Evolutionary conservation across 208 protist genomes (phyloP).

Genomic region (Crithidia fasciculata): DNA sequence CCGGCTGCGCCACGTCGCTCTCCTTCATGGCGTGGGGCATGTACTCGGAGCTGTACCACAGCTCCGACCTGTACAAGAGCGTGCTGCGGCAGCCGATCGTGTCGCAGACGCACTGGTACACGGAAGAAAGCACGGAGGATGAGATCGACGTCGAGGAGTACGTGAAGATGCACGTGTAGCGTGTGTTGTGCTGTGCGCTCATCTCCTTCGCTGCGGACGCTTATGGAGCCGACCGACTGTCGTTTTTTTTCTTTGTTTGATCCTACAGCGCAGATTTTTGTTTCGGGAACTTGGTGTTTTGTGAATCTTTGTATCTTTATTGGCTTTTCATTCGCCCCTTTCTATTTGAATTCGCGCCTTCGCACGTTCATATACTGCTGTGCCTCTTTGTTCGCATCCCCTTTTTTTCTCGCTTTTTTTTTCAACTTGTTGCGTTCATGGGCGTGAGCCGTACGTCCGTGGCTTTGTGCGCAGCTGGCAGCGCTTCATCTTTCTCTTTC

Average conservation of each 20-base stretch:
- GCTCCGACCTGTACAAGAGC: conserved; percentile 51
- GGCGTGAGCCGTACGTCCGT: too few relatives aligned
- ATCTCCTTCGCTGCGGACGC: neutral
- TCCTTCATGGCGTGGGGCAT: conserved; percentile 66
- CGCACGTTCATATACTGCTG: too few relatives aligned
- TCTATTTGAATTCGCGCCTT: neutral
- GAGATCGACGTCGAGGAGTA: conserved; percentile 4
- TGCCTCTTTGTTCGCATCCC: neutral
- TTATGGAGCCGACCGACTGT: too few relatives aligned
- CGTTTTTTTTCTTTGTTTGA: neutral
- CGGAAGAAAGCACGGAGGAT: neutral
- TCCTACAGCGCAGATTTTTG: neutral
- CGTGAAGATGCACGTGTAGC: conserved; percentile 10
- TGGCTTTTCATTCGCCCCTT: neutral
- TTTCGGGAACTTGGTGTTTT: neutral
- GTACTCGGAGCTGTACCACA: conserved; percentile 67
- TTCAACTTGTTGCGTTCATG: too few relatives aligned
- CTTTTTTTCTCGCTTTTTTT: neutral
- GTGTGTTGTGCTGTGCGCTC: neutral
- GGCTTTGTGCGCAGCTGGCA: too few relatives aligned
- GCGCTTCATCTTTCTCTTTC: too few relatives aligned
- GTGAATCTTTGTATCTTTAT: conserved; percentile 1
- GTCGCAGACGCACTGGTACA: conserved; percentile 61
- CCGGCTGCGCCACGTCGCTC: conserved; percentile 48
- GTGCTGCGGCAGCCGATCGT: conserved; percentile 57